Evolutionary conservation across 83 land plant species (phyloP).

Genomic region (Picea engelmannii): DNA sequence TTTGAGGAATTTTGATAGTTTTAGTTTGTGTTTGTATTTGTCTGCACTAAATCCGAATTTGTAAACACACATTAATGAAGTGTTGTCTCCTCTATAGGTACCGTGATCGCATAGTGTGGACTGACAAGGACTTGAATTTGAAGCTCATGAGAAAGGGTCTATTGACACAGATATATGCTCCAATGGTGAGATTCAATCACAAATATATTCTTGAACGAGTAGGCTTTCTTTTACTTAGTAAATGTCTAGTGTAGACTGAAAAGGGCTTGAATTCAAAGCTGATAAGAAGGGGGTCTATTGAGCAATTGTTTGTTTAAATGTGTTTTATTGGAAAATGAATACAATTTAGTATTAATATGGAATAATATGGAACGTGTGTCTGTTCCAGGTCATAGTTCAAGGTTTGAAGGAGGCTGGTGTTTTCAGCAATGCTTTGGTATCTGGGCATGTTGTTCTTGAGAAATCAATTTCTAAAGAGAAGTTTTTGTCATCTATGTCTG

Average conservation of each 20-base stretch:
- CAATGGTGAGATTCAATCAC: slow-evolving; percentile 51
- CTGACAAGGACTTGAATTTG: slow-evolving; percentile 72
- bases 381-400: slow-evolving; percentile 69
- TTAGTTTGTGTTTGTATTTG: too few species aligned
- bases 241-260: not conserved
- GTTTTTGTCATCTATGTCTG: slow-evolving; percentile 29
- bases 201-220: not conserved
- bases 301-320: too few species aligned
- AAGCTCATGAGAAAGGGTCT: slow-evolving; percentile 91
- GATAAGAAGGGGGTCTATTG: too few species aligned
- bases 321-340: too few species aligned
- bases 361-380: too few species aligned
- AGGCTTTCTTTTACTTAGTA: not conserved
- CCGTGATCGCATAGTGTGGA: slow-evolving; percentile 90
- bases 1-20: too few species aligned
- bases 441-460: slow-evolving; percentile 40
- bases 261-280: not conserved
- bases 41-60: too few species aligned
- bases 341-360: not conserved
- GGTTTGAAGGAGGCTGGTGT: slow-evolving; percentile 78
- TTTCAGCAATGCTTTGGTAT: slow-evolving; percentile 56
- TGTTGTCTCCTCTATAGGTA: slow-evolving; percentile 48
- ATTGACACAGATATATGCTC: slow-evolving; percentile 88
- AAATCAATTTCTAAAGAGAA: slow-evolving; percentile 33
- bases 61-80: not conserved